Base-by-base conservation (phyloP, 805 yeast species). In the Lipomyces anomalus region DNA sequence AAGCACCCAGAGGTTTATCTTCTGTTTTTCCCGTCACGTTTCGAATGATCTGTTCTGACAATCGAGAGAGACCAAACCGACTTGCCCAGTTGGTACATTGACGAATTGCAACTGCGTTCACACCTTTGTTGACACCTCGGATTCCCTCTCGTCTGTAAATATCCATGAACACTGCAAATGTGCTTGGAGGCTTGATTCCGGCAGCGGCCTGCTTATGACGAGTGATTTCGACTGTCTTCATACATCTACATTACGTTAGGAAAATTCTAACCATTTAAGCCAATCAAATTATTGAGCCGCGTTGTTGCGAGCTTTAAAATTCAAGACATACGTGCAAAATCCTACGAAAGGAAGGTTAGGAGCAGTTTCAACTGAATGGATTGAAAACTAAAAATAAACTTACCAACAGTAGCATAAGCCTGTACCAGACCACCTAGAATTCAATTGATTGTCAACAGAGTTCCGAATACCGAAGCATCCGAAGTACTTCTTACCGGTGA, bases 81-180 rank as follows among this genome's bases (percentile, higher is more conserved):
- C 97, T 87, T 42, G 98, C 98, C 98, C 98, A 92, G 69, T 92
- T 92, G 57, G 97, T 90, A 85, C 87, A 84, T 67, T 92, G 98
- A 70, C 98, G 82, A 56, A 90, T 82, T n/a, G 97, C 97, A 48
- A 90, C 97, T 6, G 98, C 98, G 64, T 90, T 90, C 48, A 90
- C 97, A 66, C 98, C 98, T 70, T 84, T 88, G 70, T 92, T 90
- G 64, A 92, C 87, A 59, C 98, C 98, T 57, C 82, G 75, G 47
- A 92, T 78, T 60, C 98, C 98, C 65, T 92, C 97, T 53, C 74
- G 82, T 38, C 70, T 67, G 66, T 78, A 89, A 52, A 92, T 88
- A 32, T 84, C 92, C 64, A 75, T 76, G 70, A 92, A 92, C 26
- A 88, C 97, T 59, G 80, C 77, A 72, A 85, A 83, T 1, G 95